These are phyloP conservation scores for Cyberlindnera mycetangii DNA, from an alignment of 805 yeast genomes.

Conservation along the genomic window DNA sequence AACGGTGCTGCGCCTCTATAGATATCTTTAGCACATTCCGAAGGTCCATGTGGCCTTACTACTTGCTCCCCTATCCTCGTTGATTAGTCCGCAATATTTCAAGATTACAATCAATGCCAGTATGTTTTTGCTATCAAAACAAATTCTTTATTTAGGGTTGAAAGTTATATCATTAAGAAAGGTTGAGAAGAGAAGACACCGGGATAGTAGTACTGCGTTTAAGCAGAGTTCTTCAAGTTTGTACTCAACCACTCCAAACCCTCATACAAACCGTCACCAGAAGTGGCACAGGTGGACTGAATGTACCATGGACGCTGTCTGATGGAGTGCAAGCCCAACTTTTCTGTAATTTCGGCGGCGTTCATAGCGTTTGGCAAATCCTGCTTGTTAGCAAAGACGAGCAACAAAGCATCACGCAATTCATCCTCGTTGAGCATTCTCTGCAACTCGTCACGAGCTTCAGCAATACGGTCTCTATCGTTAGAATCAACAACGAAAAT, in stretches of 20 bases:
- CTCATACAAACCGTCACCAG: conserved; percentile 98
- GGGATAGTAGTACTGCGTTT: conserved; percentile 6
- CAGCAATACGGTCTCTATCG: conserved; percentile 96
- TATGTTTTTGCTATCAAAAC: conserved; percentile 11
- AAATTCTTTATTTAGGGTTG: conserved; percentile 10
- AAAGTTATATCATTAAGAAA: conserved; percentile 10
- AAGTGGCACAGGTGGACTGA: conserved; percentile 98
- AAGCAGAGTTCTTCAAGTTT: conserved; percentile 73
- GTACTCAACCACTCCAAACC: conserved; percentile 97
- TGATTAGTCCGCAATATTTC: too few relatives aligned
- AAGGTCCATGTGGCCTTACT: too few relatives aligned
- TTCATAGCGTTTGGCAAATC: conserved; percentile 99
- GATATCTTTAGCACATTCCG: neutral
- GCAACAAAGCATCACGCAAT: conserved; percentile 91
- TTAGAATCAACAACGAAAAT: conserved; percentile 97
- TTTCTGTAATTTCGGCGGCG: conserved; percentile 97
- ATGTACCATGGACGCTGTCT: conserved; percentile 99
- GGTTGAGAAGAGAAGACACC: neutral
- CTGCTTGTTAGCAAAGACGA: conserved; percentile 97
- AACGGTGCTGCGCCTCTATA: too few relatives aligned
- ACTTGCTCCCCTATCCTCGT: too few relatives aligned
- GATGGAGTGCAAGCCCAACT: conserved; percentile 92
- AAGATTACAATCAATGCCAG: neutral
- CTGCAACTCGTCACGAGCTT: conserved; percentile 97
- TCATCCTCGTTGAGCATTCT: conserved; percentile 98